phyloP scores from a whole-genome alignment of 495 filamentous ascomycete genomes.

The Tuber brumale region DNA sequence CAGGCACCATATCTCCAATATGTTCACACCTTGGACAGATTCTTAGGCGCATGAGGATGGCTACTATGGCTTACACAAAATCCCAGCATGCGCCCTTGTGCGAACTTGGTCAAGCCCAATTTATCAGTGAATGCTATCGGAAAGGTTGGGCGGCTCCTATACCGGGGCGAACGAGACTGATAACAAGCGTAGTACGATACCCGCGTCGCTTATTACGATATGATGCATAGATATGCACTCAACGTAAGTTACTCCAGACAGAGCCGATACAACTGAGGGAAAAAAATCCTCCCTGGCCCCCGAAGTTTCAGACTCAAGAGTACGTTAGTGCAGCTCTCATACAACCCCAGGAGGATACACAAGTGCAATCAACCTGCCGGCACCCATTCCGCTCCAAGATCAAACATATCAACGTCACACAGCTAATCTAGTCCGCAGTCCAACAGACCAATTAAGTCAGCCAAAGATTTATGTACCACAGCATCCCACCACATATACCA shows the following conservation, averaged over 20 bases:
- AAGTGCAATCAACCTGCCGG: background rate
- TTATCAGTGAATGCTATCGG: background rate
- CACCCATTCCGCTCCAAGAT: background rate
- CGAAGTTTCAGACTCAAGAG: too few species aligned
- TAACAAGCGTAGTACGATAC: background rate
- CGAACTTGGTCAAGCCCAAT: too few species aligned
- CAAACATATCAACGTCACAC: background rate
- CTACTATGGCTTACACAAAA: too few species aligned
- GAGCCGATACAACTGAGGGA: too few species aligned
- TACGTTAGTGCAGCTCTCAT: background rate
- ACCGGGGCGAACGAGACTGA: background rate
- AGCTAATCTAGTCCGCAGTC: background rate
- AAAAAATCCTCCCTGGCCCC: background rate
- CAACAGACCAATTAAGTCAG: background rate
- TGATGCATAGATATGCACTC: background rate
- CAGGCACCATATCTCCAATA: too few species aligned
- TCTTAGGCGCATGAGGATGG: too few species aligned
- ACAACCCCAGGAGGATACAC: background rate
- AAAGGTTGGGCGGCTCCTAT: too few species aligned
- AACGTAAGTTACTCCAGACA: background rate
- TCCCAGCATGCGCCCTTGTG: too few species aligned
- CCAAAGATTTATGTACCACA: background rate
- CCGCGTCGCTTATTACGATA: background rate
- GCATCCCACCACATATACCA: background rate
- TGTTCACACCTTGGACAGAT: too few species aligned